Evolutionary conservation across 306 rosid species (phyloP).

Genomic region (Prunus kanzakura): DNA sequence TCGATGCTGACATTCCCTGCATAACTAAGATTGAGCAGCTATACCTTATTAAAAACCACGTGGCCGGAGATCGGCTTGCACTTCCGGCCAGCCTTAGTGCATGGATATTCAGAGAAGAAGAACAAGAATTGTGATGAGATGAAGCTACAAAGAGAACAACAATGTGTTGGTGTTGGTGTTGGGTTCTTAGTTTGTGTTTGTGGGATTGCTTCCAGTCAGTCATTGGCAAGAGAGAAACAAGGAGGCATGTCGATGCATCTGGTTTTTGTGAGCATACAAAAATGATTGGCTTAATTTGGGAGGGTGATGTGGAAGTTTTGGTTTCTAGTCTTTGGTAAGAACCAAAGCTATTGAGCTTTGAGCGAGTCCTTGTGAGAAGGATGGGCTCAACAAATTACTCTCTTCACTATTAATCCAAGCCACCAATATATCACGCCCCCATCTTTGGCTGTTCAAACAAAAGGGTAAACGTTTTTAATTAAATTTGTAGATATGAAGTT

Average conservation of each 20-base stretch:
- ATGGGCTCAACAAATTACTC: conserved; percentile 15
- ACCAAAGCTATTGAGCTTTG: conserved; percentile 13
- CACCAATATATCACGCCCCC: not conserved
- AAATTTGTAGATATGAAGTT: no score
- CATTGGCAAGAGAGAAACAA: conserved; percentile 16
- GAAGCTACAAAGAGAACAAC: not conserved
- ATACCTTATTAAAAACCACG: not conserved
- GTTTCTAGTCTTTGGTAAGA: conserved; percentile 15
- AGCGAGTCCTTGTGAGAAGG: conserved; percentile 47
- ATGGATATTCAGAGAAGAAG: conserved; percentile 35
- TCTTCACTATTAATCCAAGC: conserved; percentile 3
- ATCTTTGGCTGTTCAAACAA: not conserved
- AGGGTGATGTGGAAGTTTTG: conserved; percentile 20
- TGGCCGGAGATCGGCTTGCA: conserved; percentile 27
- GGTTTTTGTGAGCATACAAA: conserved; percentile 1
- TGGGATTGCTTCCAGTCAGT: conserved; percentile 5
- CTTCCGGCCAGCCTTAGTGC: conserved; percentile 32
- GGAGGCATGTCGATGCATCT: conserved; percentile 21
- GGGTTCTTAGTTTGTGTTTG: not conserved
- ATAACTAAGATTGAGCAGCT: not conserved
- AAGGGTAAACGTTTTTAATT: not conserved
- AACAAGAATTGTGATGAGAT: not conserved
- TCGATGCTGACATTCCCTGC: conserved; percentile 28
- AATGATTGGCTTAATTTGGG: conserved; percentile 25
- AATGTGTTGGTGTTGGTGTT: not conserved